Conservation (phyloP, 192 early-diverging fungal species). For the Thamnidium elegans region DNA sequence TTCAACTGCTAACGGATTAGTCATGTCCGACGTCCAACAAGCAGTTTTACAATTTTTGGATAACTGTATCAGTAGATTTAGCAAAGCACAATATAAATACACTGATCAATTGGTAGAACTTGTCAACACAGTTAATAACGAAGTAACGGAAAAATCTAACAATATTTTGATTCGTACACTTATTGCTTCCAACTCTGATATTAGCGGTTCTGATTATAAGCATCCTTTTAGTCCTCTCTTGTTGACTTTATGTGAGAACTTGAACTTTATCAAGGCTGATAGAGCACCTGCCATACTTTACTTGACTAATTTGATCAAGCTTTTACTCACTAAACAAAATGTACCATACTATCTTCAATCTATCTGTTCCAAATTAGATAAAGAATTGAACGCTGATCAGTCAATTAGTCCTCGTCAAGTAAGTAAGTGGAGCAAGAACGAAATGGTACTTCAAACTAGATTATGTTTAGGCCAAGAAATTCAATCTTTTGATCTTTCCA, state of each 20-base stretch:
- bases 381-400: neutral
- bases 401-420: neutral
- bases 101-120: constrained; percentile 54
- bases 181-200: constrained; percentile 6
- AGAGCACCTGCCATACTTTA: constrained; percentile 32
- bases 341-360: constrained; percentile 23
- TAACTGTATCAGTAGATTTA: constrained; percentile 57
- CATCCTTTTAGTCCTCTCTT: constrained; percentile 55
- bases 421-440: neutral
- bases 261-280: constrained; percentile 33
- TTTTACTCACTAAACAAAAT: constrained; percentile 39
- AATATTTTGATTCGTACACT: constrained; percentile 9
- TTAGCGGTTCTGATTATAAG: constrained; percentile 8
- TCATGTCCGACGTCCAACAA: constrained; percentile 31
- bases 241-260: constrained; percentile 43
- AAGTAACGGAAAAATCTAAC: constrained; percentile 12
- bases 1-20: constrained; percentile 13
- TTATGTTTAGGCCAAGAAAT: constrained; percentile 7
- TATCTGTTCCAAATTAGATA: neutral
- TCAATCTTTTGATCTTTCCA: neutral
- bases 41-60: constrained; percentile 62
- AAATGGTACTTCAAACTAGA: constrained; percentile 16
- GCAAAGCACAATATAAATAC: constrained; percentile 56
- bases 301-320: constrained; percentile 33
- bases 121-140: constrained; percentile 30